Base-by-base conservation (phyloP, 2,329 filamentous ascomycete genomes). In the Nothophaeocryptopus gaeumannii region DNA sequence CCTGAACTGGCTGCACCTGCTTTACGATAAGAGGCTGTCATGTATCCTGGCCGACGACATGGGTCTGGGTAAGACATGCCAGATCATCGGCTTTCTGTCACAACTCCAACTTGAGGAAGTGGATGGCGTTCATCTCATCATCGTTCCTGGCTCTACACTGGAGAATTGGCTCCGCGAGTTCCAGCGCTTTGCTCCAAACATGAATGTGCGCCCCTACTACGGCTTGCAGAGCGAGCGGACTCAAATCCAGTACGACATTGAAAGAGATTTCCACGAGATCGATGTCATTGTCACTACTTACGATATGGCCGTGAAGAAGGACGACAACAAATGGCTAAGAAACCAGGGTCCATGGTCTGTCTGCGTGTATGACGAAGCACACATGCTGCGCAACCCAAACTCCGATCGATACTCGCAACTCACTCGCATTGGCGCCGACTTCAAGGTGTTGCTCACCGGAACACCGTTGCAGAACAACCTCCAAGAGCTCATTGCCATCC, bases 111-210 rank as follows among this genome's bases (percentile, higher is more conserved):
- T 90, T 63, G 81, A 81, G 29, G 82, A 72, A 55, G 78, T 73
- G 65, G 82, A 64, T 74, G 89, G 88, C 63, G 89, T 74, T 74
- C 83, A 96, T 66, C 73, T 99, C 32, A 81, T 99, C 33, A 84
- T 99, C 26, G 93, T 97, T 1, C 93, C 93, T 5, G 88, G 89
- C 0, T 96, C 92, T 1, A 96, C 92, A 0, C 80, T 96, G 8
- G 92, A 96, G 64, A 99, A 99, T 66, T 99, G 93, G 93, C 80
- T 95, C 43, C 82, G 84, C 43, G 93, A 99, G 67, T 96, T 99
- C 63, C 75, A 85, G 54, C 85, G 82, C 40, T 99, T 99, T 68
- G 92, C 91, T 5, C 89, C 89, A 0, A 75, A 75, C 1, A 70
- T 99, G 26, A 79, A 78, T 0, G 85, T 96, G 31, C 78, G 81